phyloP scores from a whole-genome alignment of 169 alveolate species.

The Besnoitia besnoiti region DNA sequence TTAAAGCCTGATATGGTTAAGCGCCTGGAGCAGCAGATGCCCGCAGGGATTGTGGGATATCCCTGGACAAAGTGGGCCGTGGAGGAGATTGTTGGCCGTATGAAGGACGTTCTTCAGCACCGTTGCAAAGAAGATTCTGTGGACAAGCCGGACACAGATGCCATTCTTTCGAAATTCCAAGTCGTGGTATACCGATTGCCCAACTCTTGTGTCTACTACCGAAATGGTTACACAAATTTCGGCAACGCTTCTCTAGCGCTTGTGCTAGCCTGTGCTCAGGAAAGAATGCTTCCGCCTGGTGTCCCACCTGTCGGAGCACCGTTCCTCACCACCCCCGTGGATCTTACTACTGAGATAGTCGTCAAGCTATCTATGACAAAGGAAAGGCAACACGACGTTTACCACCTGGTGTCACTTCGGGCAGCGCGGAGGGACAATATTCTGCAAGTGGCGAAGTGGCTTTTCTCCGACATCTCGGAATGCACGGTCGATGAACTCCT shows the following conservation, averaged over 20 bases:
- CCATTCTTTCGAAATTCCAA: slow-evolving; percentile 49
- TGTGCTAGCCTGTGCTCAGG: slow-evolving; percentile 65
- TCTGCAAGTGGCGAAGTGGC: neutral
- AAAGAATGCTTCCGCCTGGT: slow-evolving; percentile 73
- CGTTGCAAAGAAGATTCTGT: neutral
- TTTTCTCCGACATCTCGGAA: slow-evolving; percentile 14
- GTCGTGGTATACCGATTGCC: slow-evolving; percentile 74
- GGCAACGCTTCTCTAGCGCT: slow-evolving; percentile 68
- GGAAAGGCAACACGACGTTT: slow-evolving; percentile 24
- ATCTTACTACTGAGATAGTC: slow-evolving; percentile 42
- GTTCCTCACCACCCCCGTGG: slow-evolving; percentile 57
- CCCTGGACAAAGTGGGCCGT: slow-evolving; percentile 80
- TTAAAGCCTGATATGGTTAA: slow-evolving; percentile 47
- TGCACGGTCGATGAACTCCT: slow-evolving; percentile 53
- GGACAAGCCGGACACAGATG: neutral
- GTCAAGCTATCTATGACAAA: slow-evolving; percentile 36
- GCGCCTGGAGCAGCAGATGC: slow-evolving; percentile 72
- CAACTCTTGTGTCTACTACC: slow-evolving; percentile 70
- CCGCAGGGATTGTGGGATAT: slow-evolving; percentile 73
- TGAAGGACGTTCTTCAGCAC: slow-evolving; percentile 19
- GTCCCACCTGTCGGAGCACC: slow-evolving; percentile 68
- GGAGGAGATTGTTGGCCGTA: slow-evolving; percentile 68
- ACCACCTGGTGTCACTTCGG: slow-evolving; percentile 41
- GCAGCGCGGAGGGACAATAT: slow-evolving; percentile 49
- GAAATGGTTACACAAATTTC: slow-evolving; percentile 71